phyloP scores from a whole-genome alignment of 2,329 filamentous ascomycete genomes.

The Pyrenochaeta sp. region DNA sequence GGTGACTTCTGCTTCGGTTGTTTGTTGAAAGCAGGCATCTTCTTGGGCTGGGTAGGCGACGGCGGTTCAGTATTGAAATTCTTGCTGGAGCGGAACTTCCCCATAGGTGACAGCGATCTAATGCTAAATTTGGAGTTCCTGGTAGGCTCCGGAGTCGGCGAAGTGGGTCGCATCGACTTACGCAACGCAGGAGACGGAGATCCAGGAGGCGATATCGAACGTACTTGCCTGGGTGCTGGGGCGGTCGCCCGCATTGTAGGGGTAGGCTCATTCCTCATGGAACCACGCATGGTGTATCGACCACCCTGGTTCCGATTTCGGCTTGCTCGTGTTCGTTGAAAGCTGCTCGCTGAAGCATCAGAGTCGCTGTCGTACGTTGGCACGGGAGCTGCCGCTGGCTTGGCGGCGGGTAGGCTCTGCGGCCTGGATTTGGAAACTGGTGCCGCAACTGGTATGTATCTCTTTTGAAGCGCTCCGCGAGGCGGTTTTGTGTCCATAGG shows the following conservation, averaged over 20 bases:
- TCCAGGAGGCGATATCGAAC: constrained; percentile 52
- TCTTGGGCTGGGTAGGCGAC: constrained; percentile 23
- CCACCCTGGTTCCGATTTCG: constrained; percentile 50
- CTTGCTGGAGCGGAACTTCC: constrained; percentile 58
- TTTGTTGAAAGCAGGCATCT: constrained; percentile 30
- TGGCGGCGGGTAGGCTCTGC: constrained; percentile 34
- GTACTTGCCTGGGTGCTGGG: constrained; percentile 48
- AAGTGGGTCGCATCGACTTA: constrained; percentile 45
- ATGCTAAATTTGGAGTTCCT: constrained; percentile 70
- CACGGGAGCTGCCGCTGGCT: constrained; percentile 26
- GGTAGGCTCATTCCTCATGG: constrained; percentile 67
- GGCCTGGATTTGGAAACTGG: constrained; percentile 31
- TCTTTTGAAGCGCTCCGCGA: constrained; percentile 51
- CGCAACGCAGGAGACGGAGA: constrained; percentile 38
- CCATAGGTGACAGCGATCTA: constrained; percentile 73
- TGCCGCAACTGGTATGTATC: constrained; percentile 43
- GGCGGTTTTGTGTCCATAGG: constrained; percentile 35
- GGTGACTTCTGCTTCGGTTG: constrained; percentile 30
- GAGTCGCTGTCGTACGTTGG: constrained; percentile 53
- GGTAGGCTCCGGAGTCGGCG: constrained; percentile 37
- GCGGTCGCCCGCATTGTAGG: constrained; percentile 42
- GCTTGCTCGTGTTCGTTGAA: constrained; percentile 67
- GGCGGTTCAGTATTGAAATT: constrained; percentile 20
- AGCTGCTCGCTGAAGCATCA: constrained; percentile 72
- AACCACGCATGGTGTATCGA: constrained; percentile 71